Conservation (phyloP, 768 basidiomycete species). For the Pilatotrama ljubarskyi region DNA sequence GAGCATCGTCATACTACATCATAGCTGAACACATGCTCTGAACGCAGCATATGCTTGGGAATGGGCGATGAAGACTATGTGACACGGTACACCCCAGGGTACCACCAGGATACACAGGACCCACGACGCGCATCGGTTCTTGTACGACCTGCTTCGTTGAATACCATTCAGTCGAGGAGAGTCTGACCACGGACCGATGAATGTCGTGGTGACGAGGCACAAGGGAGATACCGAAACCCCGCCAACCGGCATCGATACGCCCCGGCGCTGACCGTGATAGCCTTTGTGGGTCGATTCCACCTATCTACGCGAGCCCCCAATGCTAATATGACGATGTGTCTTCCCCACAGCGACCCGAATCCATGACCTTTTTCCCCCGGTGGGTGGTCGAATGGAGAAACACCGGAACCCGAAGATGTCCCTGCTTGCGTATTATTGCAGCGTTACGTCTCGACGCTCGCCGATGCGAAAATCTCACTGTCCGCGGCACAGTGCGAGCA, state of each 20-base stretch:
- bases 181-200: slow-evolving; percentile 13
- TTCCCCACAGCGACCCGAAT: slow-evolving; percentile 9
- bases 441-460: slow-evolving; percentile 7
- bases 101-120: slow-evolving; percentile 18
- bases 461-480: slow-evolving; percentile 21
- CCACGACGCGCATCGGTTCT: slow-evolving; percentile 14
- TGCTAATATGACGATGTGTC: slow-evolving; percentile 8
- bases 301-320: background rate
- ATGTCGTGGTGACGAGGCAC: background rate
- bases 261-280: background rate
- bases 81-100: slow-evolving; percentile 5
- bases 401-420: slow-evolving; percentile 20
- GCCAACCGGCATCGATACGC: background rate
- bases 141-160: slow-evolving; percentile 13
- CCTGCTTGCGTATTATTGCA: slow-evolving; percentile 10
- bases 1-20: background rate
- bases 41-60: slow-evolving; percentile 5
- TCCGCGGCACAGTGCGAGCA: slow-evolving; percentile 18
- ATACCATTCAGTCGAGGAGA: slow-evolving; percentile 19
- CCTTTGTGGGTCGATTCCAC: slow-evolving; percentile 9
- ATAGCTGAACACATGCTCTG: background rate
- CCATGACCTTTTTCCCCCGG: slow-evolving; percentile 21
- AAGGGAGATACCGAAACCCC: background rate
- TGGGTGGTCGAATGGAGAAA: slow-evolving; percentile 21
- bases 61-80: slow-evolving; percentile 1